Evolutionary conservation across 768 basidiomycete species (phyloP).

Genomic region (Xerocomus potaroensis): DNA sequence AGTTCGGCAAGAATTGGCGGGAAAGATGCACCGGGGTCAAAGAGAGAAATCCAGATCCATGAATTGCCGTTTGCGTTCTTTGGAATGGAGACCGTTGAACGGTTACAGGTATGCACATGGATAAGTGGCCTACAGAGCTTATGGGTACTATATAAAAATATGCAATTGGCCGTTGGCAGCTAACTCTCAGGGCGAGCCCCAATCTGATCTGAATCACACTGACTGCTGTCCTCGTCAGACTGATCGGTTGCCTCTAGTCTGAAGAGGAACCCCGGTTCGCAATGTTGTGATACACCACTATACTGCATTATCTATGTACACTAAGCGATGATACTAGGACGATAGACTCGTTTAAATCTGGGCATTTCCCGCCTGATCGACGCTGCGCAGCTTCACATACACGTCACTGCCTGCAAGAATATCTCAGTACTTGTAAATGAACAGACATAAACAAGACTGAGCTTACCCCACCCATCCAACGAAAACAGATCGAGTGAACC

Average conservation of each 20-base stretch:
- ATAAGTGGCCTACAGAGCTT: no score
- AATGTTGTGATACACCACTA: no score
- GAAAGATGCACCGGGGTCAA: slow-evolving; percentile 45
- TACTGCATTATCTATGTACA: neutral
- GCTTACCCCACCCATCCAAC: slow-evolving; percentile 77
- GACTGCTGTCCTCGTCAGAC: no score
- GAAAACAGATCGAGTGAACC: slow-evolving; percentile 79
- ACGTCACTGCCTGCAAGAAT: slow-evolving; percentile 43
- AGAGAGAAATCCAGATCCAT: no score
- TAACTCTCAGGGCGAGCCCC: no score
- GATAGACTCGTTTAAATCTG: slow-evolving; percentile 33
- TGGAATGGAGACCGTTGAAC: no score
- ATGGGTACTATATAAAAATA: neutral
- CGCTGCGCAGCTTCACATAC: slow-evolving; percentile 49
- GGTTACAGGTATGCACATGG: no score
- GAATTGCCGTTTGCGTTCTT: no score
- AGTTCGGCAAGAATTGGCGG: slow-evolving; percentile 61
- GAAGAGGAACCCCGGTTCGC: no score
- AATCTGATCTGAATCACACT: no score
- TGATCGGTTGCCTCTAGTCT: no score
- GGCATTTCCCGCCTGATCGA: slow-evolving; percentile 51
- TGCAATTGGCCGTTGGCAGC: no score
- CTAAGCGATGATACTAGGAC: neutral
- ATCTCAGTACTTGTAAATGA: neutral
- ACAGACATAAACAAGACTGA: neutral